Evolutionary conservation across 164 flowering plant genomes (phyloP), one percentile per base, ranked within the genome.

Genomic region (Santalum album): DNA sequence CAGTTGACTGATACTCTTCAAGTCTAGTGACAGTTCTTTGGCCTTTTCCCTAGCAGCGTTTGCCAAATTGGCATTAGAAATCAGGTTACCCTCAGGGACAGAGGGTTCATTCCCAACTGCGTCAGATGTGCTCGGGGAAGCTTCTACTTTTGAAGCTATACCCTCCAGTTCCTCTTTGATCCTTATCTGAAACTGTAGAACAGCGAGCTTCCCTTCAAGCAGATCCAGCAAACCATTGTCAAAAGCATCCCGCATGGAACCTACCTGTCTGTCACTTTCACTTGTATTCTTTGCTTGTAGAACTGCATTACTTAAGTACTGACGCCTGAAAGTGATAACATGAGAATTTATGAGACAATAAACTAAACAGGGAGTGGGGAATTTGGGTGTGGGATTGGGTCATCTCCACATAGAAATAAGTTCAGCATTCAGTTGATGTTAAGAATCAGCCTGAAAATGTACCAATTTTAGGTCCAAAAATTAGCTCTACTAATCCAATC

Each of bases 171-270:
- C 87, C 42, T 83, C 92, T 69, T 81, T 94, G 55, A 94, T 83
- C 70, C 77, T 85, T 43, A 85, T 82, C 70, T 94, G 99, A 63
- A 94, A 94, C 29, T 83, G 78, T 57, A 90, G 83, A 60, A 94
- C 97, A 54, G 92, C 79, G 65, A 94, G 97, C 64, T 94, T 94
- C 59, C 95, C 96, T 69, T 94, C 97, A 62, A 94, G 83, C 73
- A 87, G 71, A 73, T 90, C 96, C 46, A 94, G 77, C 54, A 90
- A 66, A 40, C 94, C 96, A 78, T 56, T 73, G 45, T 87, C 98
- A 60, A 65, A 55, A 47, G 76, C 63, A 71, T 74, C 77, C 42
- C 69, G 75, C 11, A 63, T 52, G 46, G 95, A 78, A 67, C 75
- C 77, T 54, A 58, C 59, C 22, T 75, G 32, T 53, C 79, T 71